Evolutionary conservation across 2,329 filamentous ascomycete genomes (phyloP).

Genomic region (Venturiaceae sp.): DNA sequence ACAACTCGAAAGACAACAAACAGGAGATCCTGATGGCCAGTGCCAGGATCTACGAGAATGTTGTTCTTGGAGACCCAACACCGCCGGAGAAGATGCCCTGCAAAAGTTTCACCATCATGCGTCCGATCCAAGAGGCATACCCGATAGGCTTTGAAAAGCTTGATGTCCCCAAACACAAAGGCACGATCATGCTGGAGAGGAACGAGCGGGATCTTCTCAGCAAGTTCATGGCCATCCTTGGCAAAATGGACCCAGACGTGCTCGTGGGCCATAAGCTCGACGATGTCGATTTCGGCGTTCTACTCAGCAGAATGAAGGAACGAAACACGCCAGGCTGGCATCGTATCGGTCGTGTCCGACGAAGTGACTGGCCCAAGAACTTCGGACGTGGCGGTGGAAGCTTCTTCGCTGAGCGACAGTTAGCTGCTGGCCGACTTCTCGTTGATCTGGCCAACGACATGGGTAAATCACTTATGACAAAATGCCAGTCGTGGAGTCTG

Average conservation of each 20-base stretch:
- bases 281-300: slow-evolving; percentile 87
- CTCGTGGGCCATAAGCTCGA: slow-evolving; percentile 93
- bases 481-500: slow-evolving; percentile 96
- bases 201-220: slow-evolving; percentile 77
- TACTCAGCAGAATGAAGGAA: slow-evolving; percentile 77
- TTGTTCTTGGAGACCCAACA: slow-evolving; percentile 79
- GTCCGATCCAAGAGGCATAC: slow-evolving; percentile 66
- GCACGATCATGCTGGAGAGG: slow-evolving; percentile 70
- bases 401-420: slow-evolving; percentile 85
- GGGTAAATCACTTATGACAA: slow-evolving; percentile 92
- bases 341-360: slow-evolving; percentile 76
- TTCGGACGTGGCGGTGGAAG: slow-evolving; percentile 79
- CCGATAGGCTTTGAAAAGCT: slow-evolving; percentile 73
- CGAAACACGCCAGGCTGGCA: slow-evolving; percentile 94
- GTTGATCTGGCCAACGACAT: slow-evolving; percentile 95
- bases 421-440: slow-evolving; percentile 79
- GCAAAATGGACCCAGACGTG: slow-evolving; percentile 84
- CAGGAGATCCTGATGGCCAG: slow-evolving; percentile 91
- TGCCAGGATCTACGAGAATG: slow-evolving; percentile 83
- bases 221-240: slow-evolving; percentile 82
- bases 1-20: slow-evolving; percentile 89
- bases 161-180: slow-evolving; percentile 62
- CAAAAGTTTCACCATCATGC: slow-evolving; percentile 83
- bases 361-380: slow-evolving; percentile 75
- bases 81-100: slow-evolving; percentile 81